These are phyloP conservation scores for Ogataea sp. DNA, from an alignment of 805 yeast species.

Conservation along the genomic window DNA sequence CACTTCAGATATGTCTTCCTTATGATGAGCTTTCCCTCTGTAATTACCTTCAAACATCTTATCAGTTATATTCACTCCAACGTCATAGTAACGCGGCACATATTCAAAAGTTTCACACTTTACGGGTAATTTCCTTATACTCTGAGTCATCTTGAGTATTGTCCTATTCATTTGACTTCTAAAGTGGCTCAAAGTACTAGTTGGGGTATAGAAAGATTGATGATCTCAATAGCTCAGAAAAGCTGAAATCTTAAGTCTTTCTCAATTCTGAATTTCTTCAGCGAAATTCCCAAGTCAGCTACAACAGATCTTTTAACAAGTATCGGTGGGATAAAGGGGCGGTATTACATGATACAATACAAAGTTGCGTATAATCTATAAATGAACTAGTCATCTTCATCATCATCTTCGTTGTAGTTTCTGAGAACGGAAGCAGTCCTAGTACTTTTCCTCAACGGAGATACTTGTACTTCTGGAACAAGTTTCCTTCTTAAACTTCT, in stretches of 20 bases:
- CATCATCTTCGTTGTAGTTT: conserved; percentile 4
- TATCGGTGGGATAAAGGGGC: too few relatives aligned
- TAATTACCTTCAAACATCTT: conserved; percentile 80
- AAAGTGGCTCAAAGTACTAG: too few relatives aligned
- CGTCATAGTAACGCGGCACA: conserved; percentile 29
- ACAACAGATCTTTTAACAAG: too few relatives aligned
- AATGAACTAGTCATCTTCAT: conserved; percentile 3
- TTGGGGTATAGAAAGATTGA: too few relatives aligned
- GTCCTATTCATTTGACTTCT: too few relatives aligned
- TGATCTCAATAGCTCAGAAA: too few relatives aligned
- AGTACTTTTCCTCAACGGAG: not conserved
- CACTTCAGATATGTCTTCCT: conserved; percentile 55
- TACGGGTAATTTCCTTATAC: conserved; percentile 6
- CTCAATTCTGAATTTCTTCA: too few relatives aligned
- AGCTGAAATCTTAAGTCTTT: too few relatives aligned
- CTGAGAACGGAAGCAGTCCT: not conserved
- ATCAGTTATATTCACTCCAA: conserved; percentile 73
- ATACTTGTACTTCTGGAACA: not conserved
- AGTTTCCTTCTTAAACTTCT: not conserved
- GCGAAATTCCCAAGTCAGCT: too few relatives aligned
- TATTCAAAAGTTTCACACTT: not conserved
- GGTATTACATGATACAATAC: too few relatives aligned
- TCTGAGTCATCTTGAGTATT: conserved; percentile 7
- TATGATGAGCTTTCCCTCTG: conserved; percentile 58
- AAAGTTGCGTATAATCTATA: too few relatives aligned